These are phyloP conservation scores for Rhizopogon sp. DNA, from an alignment of 768 basidiomycete genomes.

Conservation along the genomic window DNA sequence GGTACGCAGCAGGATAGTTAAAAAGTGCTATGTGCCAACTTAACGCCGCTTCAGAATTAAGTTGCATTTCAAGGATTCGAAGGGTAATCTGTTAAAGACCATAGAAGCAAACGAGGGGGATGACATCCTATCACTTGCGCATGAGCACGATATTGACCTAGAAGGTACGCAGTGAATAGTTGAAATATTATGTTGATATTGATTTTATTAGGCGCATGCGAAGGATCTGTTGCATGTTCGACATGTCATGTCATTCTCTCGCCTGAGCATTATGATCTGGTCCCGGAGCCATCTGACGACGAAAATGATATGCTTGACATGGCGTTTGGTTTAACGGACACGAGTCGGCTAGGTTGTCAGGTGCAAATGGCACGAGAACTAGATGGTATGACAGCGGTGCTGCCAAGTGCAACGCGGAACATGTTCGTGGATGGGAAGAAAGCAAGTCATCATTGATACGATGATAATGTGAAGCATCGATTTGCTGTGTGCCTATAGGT, in stretches of 20 bases:
- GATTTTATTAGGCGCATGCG: conserved; percentile 74
- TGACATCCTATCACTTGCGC: conserved; percentile 84
- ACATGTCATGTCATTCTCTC: conserved; percentile 93
- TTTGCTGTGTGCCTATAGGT: no score
- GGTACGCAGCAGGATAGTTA: conserved; percentile 35
- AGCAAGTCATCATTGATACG: conserved; percentile 38
- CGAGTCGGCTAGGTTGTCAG: conserved; percentile 78
- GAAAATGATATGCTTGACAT: conserved; percentile 99
- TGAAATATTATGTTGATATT: not conserved
- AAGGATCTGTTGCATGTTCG: conserved; percentile 94
- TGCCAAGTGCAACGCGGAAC: conserved; percentile 92
- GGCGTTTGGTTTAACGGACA: conserved; percentile 95
- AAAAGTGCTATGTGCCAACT: not conserved
- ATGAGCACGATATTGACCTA: conserved; percentile 93
- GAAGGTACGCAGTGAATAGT: conserved; percentile 62
- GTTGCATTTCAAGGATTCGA: conserved; percentile 85
- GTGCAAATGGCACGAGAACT: conserved; percentile 74
- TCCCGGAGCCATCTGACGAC: conserved; percentile 94
- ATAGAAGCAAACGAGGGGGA: conserved; percentile 94
- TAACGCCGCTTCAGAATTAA: conserved; percentile 56
- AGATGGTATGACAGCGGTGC: conserved; percentile 78
- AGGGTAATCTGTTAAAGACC: conserved; percentile 78
- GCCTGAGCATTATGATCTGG: conserved; percentile 73
- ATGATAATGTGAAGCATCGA: not conserved
- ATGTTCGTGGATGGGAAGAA: conserved; percentile 91